Evolutionary conservation across 352 stramenopile genomes (phyloP).

Genomic region (Pseudoperonospora humuli): DNA sequence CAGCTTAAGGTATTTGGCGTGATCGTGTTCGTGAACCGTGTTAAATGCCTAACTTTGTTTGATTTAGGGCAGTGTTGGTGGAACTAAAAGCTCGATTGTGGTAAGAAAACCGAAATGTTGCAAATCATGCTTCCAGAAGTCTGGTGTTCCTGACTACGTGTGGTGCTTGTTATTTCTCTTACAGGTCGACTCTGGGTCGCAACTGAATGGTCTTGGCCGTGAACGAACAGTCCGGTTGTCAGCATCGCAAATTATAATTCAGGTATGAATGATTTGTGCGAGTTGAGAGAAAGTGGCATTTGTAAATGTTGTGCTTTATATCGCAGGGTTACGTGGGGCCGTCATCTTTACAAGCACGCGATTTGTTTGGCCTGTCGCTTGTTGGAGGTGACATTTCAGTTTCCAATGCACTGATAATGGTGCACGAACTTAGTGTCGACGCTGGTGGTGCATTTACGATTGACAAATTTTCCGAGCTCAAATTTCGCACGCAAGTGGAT

Average conservation of each 20-base stretch:
- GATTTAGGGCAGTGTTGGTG: conserved; percentile 27
- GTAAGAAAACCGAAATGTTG: conserved; percentile 15
- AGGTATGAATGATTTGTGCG: conserved; percentile 19
- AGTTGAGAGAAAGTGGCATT: not conserved
- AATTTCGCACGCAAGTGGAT: conserved; percentile 36
- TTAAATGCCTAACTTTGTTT: conserved; percentile 2
- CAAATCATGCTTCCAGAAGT: not conserved
- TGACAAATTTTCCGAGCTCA: conserved; percentile 67
- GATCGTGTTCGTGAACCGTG: not conserved
- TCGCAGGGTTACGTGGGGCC: conserved; percentile 42
- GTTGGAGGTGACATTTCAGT: conserved; percentile 34
- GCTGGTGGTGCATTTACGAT: conserved; percentile 28
- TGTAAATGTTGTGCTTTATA: not conserved
- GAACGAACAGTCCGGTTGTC: conserved; percentile 26
- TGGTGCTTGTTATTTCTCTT: conserved; percentile 2
- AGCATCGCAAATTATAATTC: conserved; percentile 38
- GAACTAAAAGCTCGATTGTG: conserved; percentile 38
- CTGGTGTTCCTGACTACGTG: conserved; percentile 4
- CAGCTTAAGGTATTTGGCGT: conserved; percentile 35
- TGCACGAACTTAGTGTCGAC: conserved; percentile 27
- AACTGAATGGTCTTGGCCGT: conserved; percentile 35
- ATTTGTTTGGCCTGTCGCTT: conserved; percentile 34
- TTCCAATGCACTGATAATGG: conserved; percentile 40
- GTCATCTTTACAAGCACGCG: conserved; percentile 28
- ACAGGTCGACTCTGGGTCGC: conserved; percentile 44